Percentiles rank a stretch among this genome's conserved stretches.
phyloP scores from a whole-genome alignment of 805 yeast genomes.

The Metschnikowia henanensis region DNA sequence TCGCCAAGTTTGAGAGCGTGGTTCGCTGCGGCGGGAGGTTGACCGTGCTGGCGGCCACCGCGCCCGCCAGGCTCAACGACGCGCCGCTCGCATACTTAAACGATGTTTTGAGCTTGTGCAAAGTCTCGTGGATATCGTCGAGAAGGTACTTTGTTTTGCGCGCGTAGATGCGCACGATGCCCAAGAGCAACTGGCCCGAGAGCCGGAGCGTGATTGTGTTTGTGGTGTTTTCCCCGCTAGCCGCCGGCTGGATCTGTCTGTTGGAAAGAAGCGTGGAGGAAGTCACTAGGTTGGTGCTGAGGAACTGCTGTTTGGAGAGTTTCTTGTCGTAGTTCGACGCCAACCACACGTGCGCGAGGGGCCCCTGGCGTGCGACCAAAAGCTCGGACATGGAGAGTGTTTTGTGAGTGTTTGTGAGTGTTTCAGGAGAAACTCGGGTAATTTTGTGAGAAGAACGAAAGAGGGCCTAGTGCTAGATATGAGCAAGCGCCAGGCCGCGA shows the following conservation, averaged over 20 bases:
- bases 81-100: constrained; percentile 47
- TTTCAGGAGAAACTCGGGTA: background rate
- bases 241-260: constrained; percentile 51
- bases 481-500: too few species aligned
- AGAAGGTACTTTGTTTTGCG: constrained; percentile 79
- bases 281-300: constrained; percentile 67
- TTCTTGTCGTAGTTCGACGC: constrained; percentile 87
- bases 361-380: constrained; percentile 65
- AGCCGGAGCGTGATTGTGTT: constrained; percentile 70
- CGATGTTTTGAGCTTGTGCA: constrained; percentile 67
- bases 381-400: constrained; percentile 14
- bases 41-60: constrained; percentile 42
- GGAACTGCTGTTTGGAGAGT: constrained; percentile 66
- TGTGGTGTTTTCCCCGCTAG: constrained; percentile 1
- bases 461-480: too few species aligned
- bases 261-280: constrained; percentile 48
- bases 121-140: constrained; percentile 80
- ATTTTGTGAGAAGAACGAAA: too few species aligned
- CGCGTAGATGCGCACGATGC: constrained; percentile 84
- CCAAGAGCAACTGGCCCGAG: constrained; percentile 83
- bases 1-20: constrained; percentile 56
- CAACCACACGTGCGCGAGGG: constrained; percentile 87
- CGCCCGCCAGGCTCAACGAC: constrained; percentile 16
- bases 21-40: constrained; percentile 62
- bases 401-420: background rate